These are phyloP conservation scores for Cutaneotrichosporon cutaneum DNA, from an alignment of 1,284 basidiomycete genomes.

Conservation along the genomic window DNA sequence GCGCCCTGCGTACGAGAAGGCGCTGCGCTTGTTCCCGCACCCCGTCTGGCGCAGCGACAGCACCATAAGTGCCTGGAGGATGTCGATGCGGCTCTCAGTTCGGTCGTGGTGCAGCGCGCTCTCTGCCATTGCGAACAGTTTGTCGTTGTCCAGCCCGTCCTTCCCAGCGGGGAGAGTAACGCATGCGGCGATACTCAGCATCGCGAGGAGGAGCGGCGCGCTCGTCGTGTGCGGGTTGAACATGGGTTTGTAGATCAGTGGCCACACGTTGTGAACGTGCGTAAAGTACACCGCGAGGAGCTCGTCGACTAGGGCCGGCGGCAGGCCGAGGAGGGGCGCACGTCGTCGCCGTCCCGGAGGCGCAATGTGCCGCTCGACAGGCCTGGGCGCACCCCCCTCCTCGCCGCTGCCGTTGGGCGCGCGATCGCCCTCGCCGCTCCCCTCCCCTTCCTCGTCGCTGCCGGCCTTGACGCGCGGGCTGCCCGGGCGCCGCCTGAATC, in stretches of 20 bases:
- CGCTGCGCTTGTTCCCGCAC: slow-evolving; percentile 52
- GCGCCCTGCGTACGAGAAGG: slow-evolving; percentile 50
- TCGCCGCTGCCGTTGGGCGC: not conserved
- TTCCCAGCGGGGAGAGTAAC: slow-evolving; percentile 57
- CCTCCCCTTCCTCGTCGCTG: slow-evolving; percentile 8
- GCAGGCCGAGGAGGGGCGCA: slow-evolving; percentile 30
- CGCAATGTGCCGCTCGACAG: not conserved
- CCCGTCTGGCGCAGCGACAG: slow-evolving; percentile 54
- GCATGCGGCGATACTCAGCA: slow-evolving; percentile 45
- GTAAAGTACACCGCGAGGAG: slow-evolving; percentile 46
- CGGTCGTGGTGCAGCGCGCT: slow-evolving; percentile 33
- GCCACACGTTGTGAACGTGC: slow-evolving; percentile 51
- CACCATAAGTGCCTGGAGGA: slow-evolving; percentile 51
- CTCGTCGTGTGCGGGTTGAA: slow-evolving; percentile 43
- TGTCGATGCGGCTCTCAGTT: slow-evolving; percentile 38
- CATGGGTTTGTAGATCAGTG: slow-evolving; percentile 48
- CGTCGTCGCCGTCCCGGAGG: slow-evolving; percentile 15
- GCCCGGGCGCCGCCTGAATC: slow-evolving; percentile 19
- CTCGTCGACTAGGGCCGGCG: slow-evolving; percentile 33
- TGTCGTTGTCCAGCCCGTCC: slow-evolving; percentile 65
- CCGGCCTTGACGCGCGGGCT: slow-evolving; percentile 2
- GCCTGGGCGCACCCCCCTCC: not conserved
- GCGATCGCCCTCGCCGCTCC: not conserved
- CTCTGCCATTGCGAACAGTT: slow-evolving; percentile 54
- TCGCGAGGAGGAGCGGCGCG: slow-evolving; percentile 40